Conservation (phyloP, 139 green algal species). For the Nannochloris sp. region DNA sequence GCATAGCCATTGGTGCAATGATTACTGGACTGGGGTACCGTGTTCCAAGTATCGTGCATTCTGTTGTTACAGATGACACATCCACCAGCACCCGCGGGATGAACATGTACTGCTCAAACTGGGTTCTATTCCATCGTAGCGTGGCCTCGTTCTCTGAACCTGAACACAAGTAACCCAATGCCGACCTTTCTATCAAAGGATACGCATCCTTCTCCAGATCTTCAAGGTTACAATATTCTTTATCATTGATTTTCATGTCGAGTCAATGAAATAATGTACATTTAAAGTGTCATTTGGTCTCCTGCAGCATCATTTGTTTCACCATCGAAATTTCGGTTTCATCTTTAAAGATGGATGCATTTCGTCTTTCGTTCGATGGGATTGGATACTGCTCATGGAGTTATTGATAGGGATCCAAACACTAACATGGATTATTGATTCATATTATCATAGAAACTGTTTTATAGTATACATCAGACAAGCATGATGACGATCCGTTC, state of each 20-base stretch:
- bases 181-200: constrained; percentile 9
- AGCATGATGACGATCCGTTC: too few species aligned
- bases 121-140: constrained; percentile 36
- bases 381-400: too few species aligned
- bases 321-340: too few species aligned
- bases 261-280: too few species aligned
- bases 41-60: constrained; percentile 26
- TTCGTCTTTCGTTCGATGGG: too few species aligned
- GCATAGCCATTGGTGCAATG: constrained; percentile 79
- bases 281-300: too few species aligned
- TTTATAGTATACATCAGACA: too few species aligned
- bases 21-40: constrained; percentile 47
- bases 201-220: constrained; percentile 22
- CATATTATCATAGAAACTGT: too few species aligned
- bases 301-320: too few species aligned
- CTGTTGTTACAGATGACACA: constrained; percentile 40
- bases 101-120: constrained; percentile 37
- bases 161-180: constrained; percentile 41
- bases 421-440: too few species aligned
- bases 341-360: too few species aligned
- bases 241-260: neutral
- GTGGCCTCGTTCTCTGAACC: constrained; percentile 36
- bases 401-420: too few species aligned
- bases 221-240: constrained; percentile 15
- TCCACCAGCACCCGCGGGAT: constrained; percentile 53